These are phyloP conservation scores for Naematelia encephala DNA, from an alignment of 768 basidiomycete species.

Conservation along the genomic window DNA sequence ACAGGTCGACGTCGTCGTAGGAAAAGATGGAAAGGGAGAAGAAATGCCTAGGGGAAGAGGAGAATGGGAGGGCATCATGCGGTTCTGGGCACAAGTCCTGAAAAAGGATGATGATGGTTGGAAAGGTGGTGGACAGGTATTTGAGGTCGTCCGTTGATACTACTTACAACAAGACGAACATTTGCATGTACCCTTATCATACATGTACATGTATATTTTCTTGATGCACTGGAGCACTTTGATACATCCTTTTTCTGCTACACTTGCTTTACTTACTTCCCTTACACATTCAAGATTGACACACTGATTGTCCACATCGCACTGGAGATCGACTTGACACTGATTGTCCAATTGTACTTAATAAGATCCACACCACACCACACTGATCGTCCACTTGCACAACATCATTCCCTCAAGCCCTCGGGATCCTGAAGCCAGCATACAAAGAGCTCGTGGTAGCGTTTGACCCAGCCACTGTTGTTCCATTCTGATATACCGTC, in stretches of 20 bases:
- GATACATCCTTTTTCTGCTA: too few species aligned
- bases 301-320: background rate
- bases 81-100: slow-evolving; percentile 47
- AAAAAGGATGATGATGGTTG: slow-evolving; percentile 30
- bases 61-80: slow-evolving; percentile 48
- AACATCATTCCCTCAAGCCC: background rate
- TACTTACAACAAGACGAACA: too few species aligned
- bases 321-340: too few species aligned
- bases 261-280: too few species aligned
- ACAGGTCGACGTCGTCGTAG: slow-evolving; percentile 28
- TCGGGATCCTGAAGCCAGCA: slow-evolving; percentile 21
- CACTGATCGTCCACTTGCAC: background rate
- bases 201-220: too few species aligned
- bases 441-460: slow-evolving; percentile 10
- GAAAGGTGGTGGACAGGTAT: slow-evolving; percentile 47
- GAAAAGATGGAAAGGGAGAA: slow-evolving; percentile 16
- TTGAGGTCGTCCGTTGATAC: slow-evolving; percentile 42
- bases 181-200: too few species aligned
- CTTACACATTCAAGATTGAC: too few species aligned
- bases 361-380: too few species aligned
- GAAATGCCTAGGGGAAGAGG: slow-evolving; percentile 37
- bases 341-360: too few species aligned
- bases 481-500: slow-evolving; percentile 19
- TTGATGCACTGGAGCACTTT: too few species aligned
- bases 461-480: slow-evolving; percentile 7